Evolutionary conservation across 345 rosid species (phyloP), one percentile per base, ranked within the genome.

Genomic region (Hibiscus mutabilis): DNA sequence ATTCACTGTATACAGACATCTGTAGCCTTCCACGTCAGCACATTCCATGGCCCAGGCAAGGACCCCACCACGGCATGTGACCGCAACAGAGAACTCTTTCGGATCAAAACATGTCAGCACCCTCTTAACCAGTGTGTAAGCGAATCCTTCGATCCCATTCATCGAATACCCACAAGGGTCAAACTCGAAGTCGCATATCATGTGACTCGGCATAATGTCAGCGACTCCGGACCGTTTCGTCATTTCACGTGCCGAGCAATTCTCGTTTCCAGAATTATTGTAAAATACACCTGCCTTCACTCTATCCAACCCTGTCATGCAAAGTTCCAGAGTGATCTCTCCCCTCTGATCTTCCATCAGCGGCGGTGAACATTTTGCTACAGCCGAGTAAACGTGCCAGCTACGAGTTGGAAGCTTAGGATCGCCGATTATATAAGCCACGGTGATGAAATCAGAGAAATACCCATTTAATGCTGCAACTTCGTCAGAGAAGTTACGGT

Each of bases 161-260:
- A 91, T 91, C 0, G 95, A 91, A 76, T 89, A 91, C 55, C 97
- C 97, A 35, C 97, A 89, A 0, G 92, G 97, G 51, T 91, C 95
- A 65, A 89, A 88, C 66, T 83, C 93, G 44, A 81, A 88, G 80
- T 82, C 93, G 53, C 96, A 88, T 58, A 89, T 88, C 78, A 67
- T 70, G 63, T 87, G 87, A 44, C 83, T 68, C 5, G 93, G 93
- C n/a, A 88, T 81, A 14, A 91, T 88, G 31, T 79, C 82, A 12
- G 75, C 60, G 21, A 91, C 85, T 25, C 96, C 91, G 62, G 97
- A 85, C 33, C 25, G 16, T 44, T 77, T 82, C 4, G 97, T 89
- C 93, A 89, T 91, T 22, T 82, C 82, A 11, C 25, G 19, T 3
- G 86, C 82, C 2, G 80, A 66, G 51, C 46, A 64, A 5, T 68